Base-by-base conservation (phyloP, 2,329 filamentous ascomycete genomes). In the Tolypocladium inflatum region DNA sequence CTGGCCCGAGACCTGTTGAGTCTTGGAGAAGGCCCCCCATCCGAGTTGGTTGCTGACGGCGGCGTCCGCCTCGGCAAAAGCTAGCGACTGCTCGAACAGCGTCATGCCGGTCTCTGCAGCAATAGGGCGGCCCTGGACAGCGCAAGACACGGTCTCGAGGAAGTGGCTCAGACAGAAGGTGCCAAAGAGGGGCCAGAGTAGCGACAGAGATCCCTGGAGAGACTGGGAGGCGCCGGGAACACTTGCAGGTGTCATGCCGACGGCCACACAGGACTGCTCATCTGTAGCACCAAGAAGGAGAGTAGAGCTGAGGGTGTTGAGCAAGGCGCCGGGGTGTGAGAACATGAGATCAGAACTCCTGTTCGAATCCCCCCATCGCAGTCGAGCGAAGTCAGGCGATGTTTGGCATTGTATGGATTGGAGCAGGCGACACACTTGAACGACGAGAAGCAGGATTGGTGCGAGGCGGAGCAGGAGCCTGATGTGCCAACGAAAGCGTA, bases 371-470 rank as follows among this genome's bases (percentile, higher is more conserved):
- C 85, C 86, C 81, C 89, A 90, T 48, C 88, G 85, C 65, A 90
- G 74, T 59, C 83, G 74, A 43, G 84, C 77, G 67, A 90, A 92
- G 59, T 89, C 77, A 15, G 87, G 80, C 13, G 88, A 90, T 0
- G 92, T 96, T 74, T 99, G 94, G 67, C 94, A 97, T 67, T 91
- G 90, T 63, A 97, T 90, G 1, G 90, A 91, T 66, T 91, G 89
- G 7, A 97, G 79, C 3, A 97, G 73, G 43, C 77, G 79, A 50
- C 85, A 76, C 26, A 87, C 85, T 67, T 97, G 90, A 41, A 82
- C 73, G 6, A 82, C 67, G 57, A 96, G 85, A 0, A 92, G 75
- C 6, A 87, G 43, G 48, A 96, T 86, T 0, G 91, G 90, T 3
- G 86, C 68, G 38, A 87, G 75, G 55, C 92, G 88, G 17, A 96